Evolutionary conservation across 106 monocot species (phyloP).

Genomic region (Platanthera zijinensis): DNA sequence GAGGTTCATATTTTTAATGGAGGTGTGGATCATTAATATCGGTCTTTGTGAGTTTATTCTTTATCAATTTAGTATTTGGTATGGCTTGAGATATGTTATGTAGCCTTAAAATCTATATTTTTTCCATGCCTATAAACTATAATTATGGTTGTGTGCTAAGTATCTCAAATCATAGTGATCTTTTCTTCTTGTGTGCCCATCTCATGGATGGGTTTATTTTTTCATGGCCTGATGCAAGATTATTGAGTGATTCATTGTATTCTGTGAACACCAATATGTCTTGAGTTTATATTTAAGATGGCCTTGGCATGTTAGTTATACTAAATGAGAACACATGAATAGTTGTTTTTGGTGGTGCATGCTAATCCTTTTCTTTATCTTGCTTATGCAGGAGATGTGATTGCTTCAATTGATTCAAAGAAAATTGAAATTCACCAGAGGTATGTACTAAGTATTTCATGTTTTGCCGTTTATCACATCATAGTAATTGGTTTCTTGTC

Average conservation of each 20-base stretch:
- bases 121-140: too few relatives aligned
- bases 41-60: too few relatives aligned
- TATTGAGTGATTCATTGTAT: neutral
- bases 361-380: slow-evolving; percentile 6
- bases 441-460: slow-evolving; percentile 26
- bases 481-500: neutral
- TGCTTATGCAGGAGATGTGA: slow-evolving; percentile 59
- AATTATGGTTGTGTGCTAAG: neutral
- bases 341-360: neutral
- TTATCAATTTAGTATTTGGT: too few relatives aligned
- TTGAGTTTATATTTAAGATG: neutral
- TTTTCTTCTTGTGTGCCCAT: neutral
- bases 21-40: too few relatives aligned
- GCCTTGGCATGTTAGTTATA: neutral
- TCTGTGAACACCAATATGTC: neutral
- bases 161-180: neutral
- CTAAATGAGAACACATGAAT: neutral
- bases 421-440: slow-evolving; percentile 85
- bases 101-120: neutral
- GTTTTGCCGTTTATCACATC: neutral
- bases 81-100: neutral
- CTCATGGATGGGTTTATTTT: neutral
- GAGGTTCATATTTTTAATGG: too few relatives aligned
- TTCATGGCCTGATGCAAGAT: neutral
- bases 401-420: slow-evolving; percentile 65